Conservation (phyloP, 495 filamentous ascomycete genomes). For the Trichoderma reesei region DNA sequence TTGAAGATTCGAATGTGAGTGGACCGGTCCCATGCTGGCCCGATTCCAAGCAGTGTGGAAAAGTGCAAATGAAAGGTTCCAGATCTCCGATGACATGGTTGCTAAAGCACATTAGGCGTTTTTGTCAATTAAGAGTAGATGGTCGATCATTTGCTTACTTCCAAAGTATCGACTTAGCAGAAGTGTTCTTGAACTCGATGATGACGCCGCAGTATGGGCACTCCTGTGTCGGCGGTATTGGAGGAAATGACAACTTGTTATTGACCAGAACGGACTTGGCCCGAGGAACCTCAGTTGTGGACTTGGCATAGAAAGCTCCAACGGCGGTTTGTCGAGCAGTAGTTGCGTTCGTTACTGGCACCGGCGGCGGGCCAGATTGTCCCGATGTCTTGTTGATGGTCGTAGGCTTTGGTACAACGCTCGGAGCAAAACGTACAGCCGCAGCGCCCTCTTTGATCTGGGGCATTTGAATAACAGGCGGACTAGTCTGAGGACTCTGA, state of each 20-base stretch:
- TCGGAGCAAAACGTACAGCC: slow-evolving; percentile 21
- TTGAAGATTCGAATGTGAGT: slow-evolving; percentile 25
- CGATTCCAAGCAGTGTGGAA: slow-evolving; percentile 19
- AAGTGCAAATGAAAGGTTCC: slow-evolving; percentile 25
- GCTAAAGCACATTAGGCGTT: slow-evolving; percentile 17
- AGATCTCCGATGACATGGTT: slow-evolving; percentile 26
- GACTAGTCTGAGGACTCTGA: slow-evolving; percentile 17
- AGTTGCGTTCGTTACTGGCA: slow-evolving; percentile 24
- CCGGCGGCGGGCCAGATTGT: slow-evolving; percentile 15
- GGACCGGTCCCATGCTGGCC: slow-evolving; percentile 18
- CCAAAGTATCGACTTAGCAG: slow-evolving; percentile 14
- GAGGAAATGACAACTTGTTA: slow-evolving; percentile 26
- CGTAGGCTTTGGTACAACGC: slow-evolving; percentile 18
- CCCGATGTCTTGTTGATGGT: slow-evolving; percentile 14
- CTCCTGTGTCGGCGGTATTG: slow-evolving; percentile 19
- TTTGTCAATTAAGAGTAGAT: background rate
- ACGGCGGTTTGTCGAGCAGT: slow-evolving; percentile 27
- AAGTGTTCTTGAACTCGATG: slow-evolving; percentile 19
- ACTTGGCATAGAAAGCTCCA: slow-evolving; percentile 21
- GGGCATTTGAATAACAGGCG: slow-evolving; percentile 20
- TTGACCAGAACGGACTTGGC: slow-evolving; percentile 26
- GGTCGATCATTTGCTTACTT: background rate
- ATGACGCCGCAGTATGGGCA: slow-evolving; percentile 28
- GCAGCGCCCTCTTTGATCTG: slow-evolving; percentile 18
- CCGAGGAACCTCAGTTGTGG: slow-evolving; percentile 22